Base-by-base conservation (phyloP, 129 eudicot species). In the Chrysanthemum lavandulifolium region DNA sequence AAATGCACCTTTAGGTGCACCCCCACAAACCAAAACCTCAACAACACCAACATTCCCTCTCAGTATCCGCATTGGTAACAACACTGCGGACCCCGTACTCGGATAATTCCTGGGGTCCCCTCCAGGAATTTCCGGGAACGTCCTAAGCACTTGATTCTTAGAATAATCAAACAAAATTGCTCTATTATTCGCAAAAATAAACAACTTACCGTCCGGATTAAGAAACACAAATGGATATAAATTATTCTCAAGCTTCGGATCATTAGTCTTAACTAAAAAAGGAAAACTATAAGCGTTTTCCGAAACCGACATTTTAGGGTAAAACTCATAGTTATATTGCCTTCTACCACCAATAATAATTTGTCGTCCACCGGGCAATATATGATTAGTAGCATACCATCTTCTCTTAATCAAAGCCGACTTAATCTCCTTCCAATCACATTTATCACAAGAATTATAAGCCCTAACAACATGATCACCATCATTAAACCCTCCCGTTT, bases 81-180 rank as follows among this genome's bases (percentile, higher is more conserved):
- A 75, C 71, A 86, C 98, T 0, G 89, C 93, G 0, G 98, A 92
- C 19, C 98, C 96, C 2, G 94, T 74, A 56, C 98, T 92, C 25
- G 98, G 97, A 67, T 89, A 92, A 78, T 63, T 82, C 63, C 98
- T 76, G 18, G 98, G 97, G 55, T 91, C 91, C 4, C 94, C 96
- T 33, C 88, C 94, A 0, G 96, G 91, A 0, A 92, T 74, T 4
- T 65, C 23, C 21, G 96, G 98, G 76, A 83, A 92, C 1, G 73
- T 82, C 64, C 68, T 82, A 31, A 87, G 74, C 50, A 92, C 91
- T 6, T 13, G 57, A 13, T 79, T 64, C 18, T 66, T 76, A 0
- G 65, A 67, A 53, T 86, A 92, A 82, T 92, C 84, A 2, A 86
- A 80, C 40, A 92, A 59, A 58, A 91, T 81, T 4, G 97, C 89